These are phyloP conservation scores for Eucalyptus marginata DNA, from an alignment of 345 rosid species.

Conservation along the genomic window DNA sequence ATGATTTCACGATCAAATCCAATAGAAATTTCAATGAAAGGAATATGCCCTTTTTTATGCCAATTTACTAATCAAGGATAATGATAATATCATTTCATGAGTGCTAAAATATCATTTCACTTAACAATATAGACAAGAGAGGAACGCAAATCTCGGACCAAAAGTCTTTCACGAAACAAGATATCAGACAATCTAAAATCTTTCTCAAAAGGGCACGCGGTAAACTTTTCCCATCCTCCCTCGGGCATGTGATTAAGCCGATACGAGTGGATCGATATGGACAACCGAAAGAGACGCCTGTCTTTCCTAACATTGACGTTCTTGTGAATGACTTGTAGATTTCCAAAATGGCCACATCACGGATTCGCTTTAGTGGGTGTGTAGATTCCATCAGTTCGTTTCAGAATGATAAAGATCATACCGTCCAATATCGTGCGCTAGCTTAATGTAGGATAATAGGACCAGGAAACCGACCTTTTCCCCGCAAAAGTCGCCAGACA, in stretches of 20 bases:
- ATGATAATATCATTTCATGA: neutral
- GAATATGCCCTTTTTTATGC: neutral
- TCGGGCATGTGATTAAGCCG: neutral
- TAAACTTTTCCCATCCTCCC: neutral
- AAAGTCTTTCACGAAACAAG: rapidly evolving
- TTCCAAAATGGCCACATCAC: neutral
- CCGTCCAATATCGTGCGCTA: neutral
- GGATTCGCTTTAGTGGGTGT: neutral
- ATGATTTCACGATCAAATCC: neutral
- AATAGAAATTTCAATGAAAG: neutral
- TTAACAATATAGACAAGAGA: rapidly evolving
- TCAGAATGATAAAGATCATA: neutral
- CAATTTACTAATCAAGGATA: neutral
- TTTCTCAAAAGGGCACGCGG: rapidly evolving
- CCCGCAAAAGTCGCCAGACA: neutral
- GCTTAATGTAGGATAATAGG: neutral
- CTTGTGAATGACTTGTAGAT: neutral
- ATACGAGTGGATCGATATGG: neutral
- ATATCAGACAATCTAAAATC: neutral
- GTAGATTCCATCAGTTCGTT: neutral
- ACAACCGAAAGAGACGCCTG: neutral
- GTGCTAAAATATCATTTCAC: neutral
- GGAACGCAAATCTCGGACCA: rapidly evolving
- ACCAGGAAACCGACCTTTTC: neutral
- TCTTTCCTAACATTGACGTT: neutral